These are phyloP conservation scores for Chrysoporthe cubensis DNA, from an alignment of 2,329 filamentous ascomycete genomes.

Conservation along the genomic window DNA sequence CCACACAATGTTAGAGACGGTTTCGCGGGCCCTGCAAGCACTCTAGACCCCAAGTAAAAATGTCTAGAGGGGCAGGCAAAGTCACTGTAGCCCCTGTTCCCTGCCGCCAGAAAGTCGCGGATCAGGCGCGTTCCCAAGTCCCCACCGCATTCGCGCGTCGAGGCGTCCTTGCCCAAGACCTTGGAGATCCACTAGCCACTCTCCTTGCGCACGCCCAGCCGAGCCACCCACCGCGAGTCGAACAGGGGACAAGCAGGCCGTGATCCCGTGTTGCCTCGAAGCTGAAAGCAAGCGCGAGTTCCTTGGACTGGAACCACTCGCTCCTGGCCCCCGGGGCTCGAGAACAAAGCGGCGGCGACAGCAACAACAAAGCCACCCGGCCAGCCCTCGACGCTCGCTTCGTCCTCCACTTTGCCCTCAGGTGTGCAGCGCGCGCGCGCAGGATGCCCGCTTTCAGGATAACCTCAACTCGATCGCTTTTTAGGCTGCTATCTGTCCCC, in stretches of 20 bases:
- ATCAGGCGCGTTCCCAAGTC: slow-evolving; percentile 17
- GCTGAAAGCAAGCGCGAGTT: slow-evolving; percentile 15
- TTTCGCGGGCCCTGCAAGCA: background rate
- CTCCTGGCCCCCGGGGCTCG: slow-evolving; percentile 6
- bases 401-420: background rate
- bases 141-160: slow-evolving; percentile 21
- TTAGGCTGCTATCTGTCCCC: slow-evolving; percentile 15
- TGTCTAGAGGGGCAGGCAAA: slow-evolving; percentile 15
- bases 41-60: background rate
- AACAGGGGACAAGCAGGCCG: slow-evolving; percentile 19
- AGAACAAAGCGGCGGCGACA: slow-evolving; percentile 17
- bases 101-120: slow-evolving; percentile 12
- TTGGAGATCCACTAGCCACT: slow-evolving; percentile 12
- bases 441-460: slow-evolving; percentile 27
- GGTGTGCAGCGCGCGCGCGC: slow-evolving; percentile 27
- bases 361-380: slow-evolving; percentile 11
- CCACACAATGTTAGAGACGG: background rate
- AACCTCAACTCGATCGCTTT: slow-evolving; percentile 23
- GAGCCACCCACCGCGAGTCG: slow-evolving; percentile 16
- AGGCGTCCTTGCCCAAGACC: slow-evolving; percentile 16
- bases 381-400: background rate
- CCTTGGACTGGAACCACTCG: background rate
- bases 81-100: slow-evolving; percentile 4
- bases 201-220: slow-evolving; percentile 14
- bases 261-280: slow-evolving; percentile 14